These are phyloP conservation scores for Hamamelis virginiana DNA, from an alignment of 164 flowering plant species.

Conservation along the genomic window DNA sequence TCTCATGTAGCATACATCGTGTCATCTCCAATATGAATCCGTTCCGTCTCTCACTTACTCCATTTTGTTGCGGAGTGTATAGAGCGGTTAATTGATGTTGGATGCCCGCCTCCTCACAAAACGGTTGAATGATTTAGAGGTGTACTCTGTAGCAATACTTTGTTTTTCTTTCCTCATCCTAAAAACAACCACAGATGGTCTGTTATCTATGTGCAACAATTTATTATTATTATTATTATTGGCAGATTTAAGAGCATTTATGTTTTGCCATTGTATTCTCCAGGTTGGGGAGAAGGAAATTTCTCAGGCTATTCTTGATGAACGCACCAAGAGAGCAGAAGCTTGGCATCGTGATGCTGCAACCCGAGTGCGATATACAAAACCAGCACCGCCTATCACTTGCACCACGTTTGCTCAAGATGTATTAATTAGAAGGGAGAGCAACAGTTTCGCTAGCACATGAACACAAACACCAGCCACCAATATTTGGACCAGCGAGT, in stretches of 20 bases:
- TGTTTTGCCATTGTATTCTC: not conserved
- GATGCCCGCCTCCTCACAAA: too few species aligned
- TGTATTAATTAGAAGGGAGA: conserved; percentile 95
- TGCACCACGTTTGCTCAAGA: conserved; percentile 99
- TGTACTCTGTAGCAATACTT: too few species aligned
- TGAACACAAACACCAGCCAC: conserved; percentile 88
- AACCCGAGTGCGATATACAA: conserved; percentile 49
- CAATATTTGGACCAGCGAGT: conserved; percentile 93
- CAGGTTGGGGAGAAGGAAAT: conserved; percentile 74
- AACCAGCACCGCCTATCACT: conserved; percentile 86
- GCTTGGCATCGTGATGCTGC: conserved; percentile 87
- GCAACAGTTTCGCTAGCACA: conserved; percentile 68
- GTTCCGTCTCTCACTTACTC: too few species aligned
- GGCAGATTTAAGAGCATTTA: not conserved
- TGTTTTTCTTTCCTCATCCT: too few species aligned
- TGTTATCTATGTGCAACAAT: not conserved
- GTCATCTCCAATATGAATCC: too few species aligned
- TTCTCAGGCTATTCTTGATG: conserved; percentile 64
- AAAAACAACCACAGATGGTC: too few species aligned
- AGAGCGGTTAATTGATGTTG: too few species aligned
- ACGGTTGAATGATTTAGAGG: not conserved
- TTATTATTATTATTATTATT: too few species aligned
- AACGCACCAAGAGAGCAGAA: conserved; percentile 76
- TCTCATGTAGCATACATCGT: too few species aligned
- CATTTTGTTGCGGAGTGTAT: too few species aligned